Percentiles rank a stretch among this genome's conserved stretches.
Conservation (phyloP, 2,329 filamentous ascomycete species). For the Paramyrothecium sp. region DNA sequence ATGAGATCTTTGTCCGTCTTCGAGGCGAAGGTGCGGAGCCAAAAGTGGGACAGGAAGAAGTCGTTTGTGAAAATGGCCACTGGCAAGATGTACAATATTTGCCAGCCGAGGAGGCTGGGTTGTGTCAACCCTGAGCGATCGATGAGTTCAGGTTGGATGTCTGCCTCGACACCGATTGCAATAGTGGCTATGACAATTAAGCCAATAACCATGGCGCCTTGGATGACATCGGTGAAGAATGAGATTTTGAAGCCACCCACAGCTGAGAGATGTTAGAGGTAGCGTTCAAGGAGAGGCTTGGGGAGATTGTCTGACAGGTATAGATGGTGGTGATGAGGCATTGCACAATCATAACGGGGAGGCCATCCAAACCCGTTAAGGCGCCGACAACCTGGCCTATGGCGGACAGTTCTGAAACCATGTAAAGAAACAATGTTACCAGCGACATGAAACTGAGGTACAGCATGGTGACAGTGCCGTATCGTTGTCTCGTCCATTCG, state of each 20-base stretch:
- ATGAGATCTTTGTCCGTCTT: conserved; percentile 76
- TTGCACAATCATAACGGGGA: conserved; percentile 76
- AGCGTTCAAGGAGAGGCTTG: too few relatives aligned
- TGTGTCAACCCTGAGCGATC: conserved; percentile 68
- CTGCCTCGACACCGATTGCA: conserved; percentile 71
- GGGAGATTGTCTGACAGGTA: conserved; percentile 56
- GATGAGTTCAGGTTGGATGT: conserved; percentile 69
- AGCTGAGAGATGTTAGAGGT: conserved; percentile 42
- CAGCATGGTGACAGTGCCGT: conserved; percentile 65
- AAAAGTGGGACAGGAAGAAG: conserved; percentile 83
- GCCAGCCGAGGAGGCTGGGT: conserved; percentile 73
- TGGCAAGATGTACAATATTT: conserved; percentile 80
- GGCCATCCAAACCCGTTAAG: conserved; percentile 70
- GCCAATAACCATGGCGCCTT: conserved; percentile 73
- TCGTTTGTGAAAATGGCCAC: conserved; percentile 80
- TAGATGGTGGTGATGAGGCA: conserved; percentile 79
- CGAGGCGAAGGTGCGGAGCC: conserved; percentile 80
- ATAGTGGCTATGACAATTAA: conserved; percentile 76
- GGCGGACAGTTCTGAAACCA: conserved; percentile 81
- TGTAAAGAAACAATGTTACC: conserved; percentile 81
- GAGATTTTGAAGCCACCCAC: conserved; percentile 82
- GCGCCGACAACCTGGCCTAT: conserved; percentile 75
- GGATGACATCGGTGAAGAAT: conserved; percentile 80
- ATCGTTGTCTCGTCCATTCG: conserved; percentile 79
- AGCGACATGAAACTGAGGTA: conserved; percentile 78